Percentiles rank a stretch among this genome's conserved stretches.
phyloP scores from a whole-genome alignment of 495 filamentous ascomycete genomes.

The Aspergillus leporis region DNA sequence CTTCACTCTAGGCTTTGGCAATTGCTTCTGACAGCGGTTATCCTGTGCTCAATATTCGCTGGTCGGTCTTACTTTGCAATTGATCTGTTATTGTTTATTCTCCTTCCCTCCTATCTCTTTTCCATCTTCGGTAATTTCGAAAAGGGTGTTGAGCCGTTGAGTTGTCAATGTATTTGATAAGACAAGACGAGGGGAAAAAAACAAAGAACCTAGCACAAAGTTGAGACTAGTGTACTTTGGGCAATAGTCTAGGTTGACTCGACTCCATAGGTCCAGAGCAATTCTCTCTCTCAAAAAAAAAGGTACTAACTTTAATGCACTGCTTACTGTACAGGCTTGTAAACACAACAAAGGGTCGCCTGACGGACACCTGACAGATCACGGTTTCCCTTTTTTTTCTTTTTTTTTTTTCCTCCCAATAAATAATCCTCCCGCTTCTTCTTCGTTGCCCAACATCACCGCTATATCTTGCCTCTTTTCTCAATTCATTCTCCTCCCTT shows the following conservation, averaged over 20 bases:
- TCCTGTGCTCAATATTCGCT: too few relatives aligned
- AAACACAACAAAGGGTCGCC: neutral
- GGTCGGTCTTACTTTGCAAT: too few relatives aligned
- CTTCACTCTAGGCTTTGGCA: too few relatives aligned
- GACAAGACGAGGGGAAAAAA: neutral
- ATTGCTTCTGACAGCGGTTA: too few relatives aligned
- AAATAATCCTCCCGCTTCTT: slow-evolving; percentile 6
- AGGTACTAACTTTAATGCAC: neutral
- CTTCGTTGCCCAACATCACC: neutral
- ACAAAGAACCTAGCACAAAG: too few relatives aligned
- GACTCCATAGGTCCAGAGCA: neutral
- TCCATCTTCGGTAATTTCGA: too few relatives aligned
- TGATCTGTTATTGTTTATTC: too few relatives aligned
- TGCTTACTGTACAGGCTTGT: neutral
- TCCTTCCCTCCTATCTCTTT: too few relatives aligned
- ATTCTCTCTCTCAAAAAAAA: neutral
- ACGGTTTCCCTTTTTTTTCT: neutral
- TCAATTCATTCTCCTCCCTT: neutral
- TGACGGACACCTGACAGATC: neutral
- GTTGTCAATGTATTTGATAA: neutral
- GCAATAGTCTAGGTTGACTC: neutral
- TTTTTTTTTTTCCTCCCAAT: slow-evolving; percentile 2
- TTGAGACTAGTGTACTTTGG: neutral
- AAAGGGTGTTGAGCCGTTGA: too few relatives aligned
- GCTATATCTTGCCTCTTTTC: slow-evolving; percentile 1